Evolutionary conservation across 2,329 filamentous ascomycete species (phyloP).

Genomic region (Plectosphaerella plurivora): DNA sequence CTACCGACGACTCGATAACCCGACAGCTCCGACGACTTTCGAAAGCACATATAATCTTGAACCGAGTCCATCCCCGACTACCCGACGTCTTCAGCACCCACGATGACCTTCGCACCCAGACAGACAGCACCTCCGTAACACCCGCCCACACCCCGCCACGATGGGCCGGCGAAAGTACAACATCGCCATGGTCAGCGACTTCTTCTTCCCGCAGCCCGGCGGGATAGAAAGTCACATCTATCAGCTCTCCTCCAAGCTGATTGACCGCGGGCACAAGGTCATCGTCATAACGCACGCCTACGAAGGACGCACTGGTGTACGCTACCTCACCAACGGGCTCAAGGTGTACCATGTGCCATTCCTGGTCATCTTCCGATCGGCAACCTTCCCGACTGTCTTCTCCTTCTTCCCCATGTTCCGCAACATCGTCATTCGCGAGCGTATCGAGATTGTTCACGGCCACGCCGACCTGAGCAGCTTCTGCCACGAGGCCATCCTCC

Average conservation of each 20-base stretch:
- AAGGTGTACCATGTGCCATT: constrained; percentile 99
- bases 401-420: constrained; percentile 98
- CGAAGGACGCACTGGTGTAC: constrained; percentile 81
- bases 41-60: not conserved
- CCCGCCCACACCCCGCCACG: constrained; percentile 16
- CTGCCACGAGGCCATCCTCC: constrained; percentile 90
- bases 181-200: constrained; percentile 94
- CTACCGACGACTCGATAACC: not conserved
- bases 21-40: no score
- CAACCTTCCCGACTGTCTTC: constrained; percentile 94
- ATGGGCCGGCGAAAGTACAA: constrained; percentile 56
- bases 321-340: constrained; percentile 94
- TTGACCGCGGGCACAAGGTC: constrained; percentile 96
- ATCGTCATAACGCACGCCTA: constrained; percentile 97
- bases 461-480: constrained; percentile 90
- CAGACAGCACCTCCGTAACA: no score
- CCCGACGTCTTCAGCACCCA: no score
- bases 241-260: constrained; percentile 91
- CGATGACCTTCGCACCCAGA: no score
- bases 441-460: constrained; percentile 97
- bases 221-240: constrained; percentile 98
- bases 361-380: constrained; percentile 88
- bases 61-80: not conserved
- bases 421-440: constrained; percentile 90
- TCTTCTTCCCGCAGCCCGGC: constrained; percentile 97